Percentiles rank a stretch among this genome's conserved stretches.
These are phyloP conservation scores for Volvox africanus DNA, from an alignment of 139 green algal genomes.

Conservation along the genomic window DNA sequence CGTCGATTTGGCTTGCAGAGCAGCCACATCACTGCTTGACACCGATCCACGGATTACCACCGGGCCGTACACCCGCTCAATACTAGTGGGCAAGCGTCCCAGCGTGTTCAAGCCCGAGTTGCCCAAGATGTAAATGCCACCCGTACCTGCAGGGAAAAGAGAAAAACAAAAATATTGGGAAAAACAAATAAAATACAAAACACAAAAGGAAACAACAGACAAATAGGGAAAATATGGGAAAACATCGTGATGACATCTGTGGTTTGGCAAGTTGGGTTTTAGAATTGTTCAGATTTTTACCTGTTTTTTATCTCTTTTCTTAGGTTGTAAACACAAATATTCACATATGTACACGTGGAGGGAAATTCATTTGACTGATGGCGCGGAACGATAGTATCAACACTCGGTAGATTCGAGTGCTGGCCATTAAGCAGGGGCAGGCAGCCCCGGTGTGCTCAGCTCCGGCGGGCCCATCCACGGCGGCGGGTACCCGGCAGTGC, in stretches of 20 bases:
- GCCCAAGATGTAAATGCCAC: not conserved
- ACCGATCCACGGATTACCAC: not conserved
- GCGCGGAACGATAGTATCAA: no score
- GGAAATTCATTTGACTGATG: no score
- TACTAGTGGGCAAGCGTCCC: not conserved
- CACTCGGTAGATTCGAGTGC: no score
- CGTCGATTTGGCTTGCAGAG: not conserved
- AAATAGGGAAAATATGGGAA: not conserved
- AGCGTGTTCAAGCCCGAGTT: constrained; percentile 8
- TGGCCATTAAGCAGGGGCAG: no score
- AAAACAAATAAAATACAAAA: not conserved
- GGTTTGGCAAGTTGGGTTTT: not conserved
- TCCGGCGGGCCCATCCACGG: no score
- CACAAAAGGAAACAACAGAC: not conserved
- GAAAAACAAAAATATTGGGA: not conserved
- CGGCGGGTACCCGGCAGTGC: no score
- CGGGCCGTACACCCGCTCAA: not conserved
- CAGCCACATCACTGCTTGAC: not conserved
- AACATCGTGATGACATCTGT: not conserved
- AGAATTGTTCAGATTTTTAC: not conserved
- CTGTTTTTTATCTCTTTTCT: not conserved
- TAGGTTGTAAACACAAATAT: not conserved
- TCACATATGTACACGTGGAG: no score
- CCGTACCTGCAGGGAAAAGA: not conserved
- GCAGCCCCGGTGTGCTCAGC: no score